Conservation (phyloP, 2,329 filamentous ascomycete species). For the Teratosphaeria destructans region DNA sequence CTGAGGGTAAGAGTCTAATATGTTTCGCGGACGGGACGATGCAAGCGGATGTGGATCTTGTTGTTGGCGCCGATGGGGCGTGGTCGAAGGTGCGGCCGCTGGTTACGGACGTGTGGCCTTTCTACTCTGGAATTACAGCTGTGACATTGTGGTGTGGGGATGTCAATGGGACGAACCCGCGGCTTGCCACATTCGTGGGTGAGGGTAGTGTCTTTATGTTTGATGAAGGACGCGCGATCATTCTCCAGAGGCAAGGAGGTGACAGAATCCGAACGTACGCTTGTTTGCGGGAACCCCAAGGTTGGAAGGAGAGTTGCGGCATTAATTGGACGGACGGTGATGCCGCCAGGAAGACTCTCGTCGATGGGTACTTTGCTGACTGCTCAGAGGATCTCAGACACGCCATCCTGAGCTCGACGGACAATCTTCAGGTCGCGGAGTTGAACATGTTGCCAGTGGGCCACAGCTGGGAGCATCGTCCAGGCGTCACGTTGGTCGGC, state of each 20-base stretch:
- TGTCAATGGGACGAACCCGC: conserved; percentile 14
- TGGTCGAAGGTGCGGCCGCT: conserved; percentile 30
- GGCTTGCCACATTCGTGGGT: conserved; percentile 24
- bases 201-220: conserved; percentile 16
- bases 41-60: conserved; percentile 25
- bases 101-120: conserved; percentile 23
- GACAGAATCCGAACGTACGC: conserved; percentile 11
- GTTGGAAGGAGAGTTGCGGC: conserved; percentile 7
- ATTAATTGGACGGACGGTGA: conserved; percentile 6
- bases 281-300: conserved; percentile 7
- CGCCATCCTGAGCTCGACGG: not conserved
- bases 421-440: conserved; percentile 13
- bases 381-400: conserved; percentile 34
- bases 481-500: conserved; percentile 44
- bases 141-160: conserved; percentile 11
- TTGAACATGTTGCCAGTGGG: conserved; percentile 27
- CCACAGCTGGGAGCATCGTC: conserved; percentile 35
- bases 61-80: conserved; percentile 36
- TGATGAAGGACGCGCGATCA: not conserved
- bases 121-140: conserved; percentile 20
- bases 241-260: conserved; percentile 12
- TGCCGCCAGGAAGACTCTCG: conserved; percentile 8
- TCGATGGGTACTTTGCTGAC: conserved; percentile 26
- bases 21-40: conserved; percentile 16
- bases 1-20: not conserved